Base-by-base conservation (phyloP, 139 green algal genomes). In the Coccomyxa sp. region DNA sequence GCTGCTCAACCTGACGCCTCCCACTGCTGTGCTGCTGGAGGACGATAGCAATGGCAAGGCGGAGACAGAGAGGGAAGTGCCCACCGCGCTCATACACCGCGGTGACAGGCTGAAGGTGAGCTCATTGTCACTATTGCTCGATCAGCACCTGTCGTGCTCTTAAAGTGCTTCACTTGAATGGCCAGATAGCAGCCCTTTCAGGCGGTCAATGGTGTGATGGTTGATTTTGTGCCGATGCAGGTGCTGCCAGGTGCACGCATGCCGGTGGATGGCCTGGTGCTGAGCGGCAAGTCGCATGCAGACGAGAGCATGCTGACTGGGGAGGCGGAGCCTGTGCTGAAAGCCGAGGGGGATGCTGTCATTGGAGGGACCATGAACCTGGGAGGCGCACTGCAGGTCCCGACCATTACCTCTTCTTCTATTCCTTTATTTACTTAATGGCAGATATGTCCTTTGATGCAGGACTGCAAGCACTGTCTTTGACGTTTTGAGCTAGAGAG, bases 241-340 rank as follows among this genome's bases (percentile, higher is more conserved):
- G 91, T 98, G 32, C 84, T 97, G 59, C 95, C 96, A 0, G 96
- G 96, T 14, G 87, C 89, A 0, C 91, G 92, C 76, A 86, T 98
- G 11, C 94, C 97, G 17, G 92, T 91, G 7, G 97, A 99, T 84
- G 97, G 96, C 1, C 82, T 90, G 25, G 90, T 99, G 30, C 75
- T 95, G 27, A 82, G 89, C 66, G 96, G 95, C 13, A 76, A 88
- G 38, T 95, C 90, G 18, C 93, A 97, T 84, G 88, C 97, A n/a
- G 94, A 99, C 76, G 97, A 99, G 88, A 89, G 91, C 86, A 99
- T 99, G 97, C 90, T 99, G 51, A 99, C 95, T 21, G 97, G 97
- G 16, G 96, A 99, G 87, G 86, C 90, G 81, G 58, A 82, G 45
- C 92, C 95, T 0, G 94, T 98, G 68, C 81, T 67, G 51, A 98